A percentile compares a stretch with the other conserved stretches of the same genome.
These are phyloP conservation scores for Guyanaporus albipodus DNA, from an alignment of 768 basidiomycete genomes.

Conservation along the genomic window DNA sequence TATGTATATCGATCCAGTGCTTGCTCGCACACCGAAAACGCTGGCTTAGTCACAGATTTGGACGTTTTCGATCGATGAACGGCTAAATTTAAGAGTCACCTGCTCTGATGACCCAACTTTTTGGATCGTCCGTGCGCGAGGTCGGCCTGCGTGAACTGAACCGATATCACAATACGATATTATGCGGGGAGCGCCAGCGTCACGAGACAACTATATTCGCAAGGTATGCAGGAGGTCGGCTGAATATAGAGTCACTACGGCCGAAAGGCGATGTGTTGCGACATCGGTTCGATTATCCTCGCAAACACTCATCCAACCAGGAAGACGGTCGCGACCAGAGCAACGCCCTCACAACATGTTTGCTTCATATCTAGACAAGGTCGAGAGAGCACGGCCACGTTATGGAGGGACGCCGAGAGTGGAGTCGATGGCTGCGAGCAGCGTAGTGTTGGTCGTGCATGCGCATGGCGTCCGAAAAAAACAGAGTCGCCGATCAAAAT, in stretches of 20 bases:
- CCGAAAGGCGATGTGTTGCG: too few relatives aligned
- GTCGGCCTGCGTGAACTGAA: neutral
- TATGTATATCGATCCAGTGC: too few relatives aligned
- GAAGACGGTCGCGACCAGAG: constrained; percentile 15
- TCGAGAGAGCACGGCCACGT: constrained; percentile 15
- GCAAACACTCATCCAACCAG: too few relatives aligned
- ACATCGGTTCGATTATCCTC: too few relatives aligned
- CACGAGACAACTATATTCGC: too few relatives aligned
- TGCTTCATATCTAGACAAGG: constrained; percentile 22
- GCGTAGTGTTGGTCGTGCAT: neutral
- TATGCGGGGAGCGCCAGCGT: too few relatives aligned
- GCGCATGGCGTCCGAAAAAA: neutral
- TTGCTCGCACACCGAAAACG: neutral
- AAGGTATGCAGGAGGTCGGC: too few relatives aligned
- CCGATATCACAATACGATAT: too few relatives aligned
- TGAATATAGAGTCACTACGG: too few relatives aligned
- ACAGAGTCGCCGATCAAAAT: constrained; percentile 8
- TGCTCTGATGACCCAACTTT: too few relatives aligned
- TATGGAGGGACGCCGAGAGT: constrained; percentile 17
- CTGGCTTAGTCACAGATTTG: neutral
- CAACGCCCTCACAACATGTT: too few relatives aligned
- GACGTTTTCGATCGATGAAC: neutral
- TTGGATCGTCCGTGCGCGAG: neutral
- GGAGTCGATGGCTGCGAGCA: constrained; percentile 6
- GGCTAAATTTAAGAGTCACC: too few relatives aligned